Conservation (phyloP, 495 filamentous ascomycete species). For the Melanomma pulvis-pyrius region DNA sequence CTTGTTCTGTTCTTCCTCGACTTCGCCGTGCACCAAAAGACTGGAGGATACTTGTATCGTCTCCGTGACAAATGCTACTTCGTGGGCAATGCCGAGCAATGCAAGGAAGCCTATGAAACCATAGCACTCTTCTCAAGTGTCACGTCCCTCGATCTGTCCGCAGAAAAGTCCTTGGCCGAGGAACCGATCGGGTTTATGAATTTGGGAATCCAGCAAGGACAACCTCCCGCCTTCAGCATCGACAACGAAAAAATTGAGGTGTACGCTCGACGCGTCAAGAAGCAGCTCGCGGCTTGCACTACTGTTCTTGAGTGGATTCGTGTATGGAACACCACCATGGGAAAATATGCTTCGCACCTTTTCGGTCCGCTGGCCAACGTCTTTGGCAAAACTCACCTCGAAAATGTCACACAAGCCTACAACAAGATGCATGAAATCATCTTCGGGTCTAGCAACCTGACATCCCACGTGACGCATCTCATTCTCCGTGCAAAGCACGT, state of each 20-base stretch:
- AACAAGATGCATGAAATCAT: constrained; percentile 23
- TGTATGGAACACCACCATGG: constrained; percentile 26
- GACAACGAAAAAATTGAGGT: constrained; percentile 18
- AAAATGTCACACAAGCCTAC: constrained; percentile 11
- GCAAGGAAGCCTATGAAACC: neutral
- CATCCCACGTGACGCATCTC: constrained; percentile 12
- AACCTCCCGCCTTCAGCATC: constrained; percentile 15
- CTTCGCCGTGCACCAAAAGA: constrained; percentile 21
- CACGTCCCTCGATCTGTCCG: constrained; percentile 6
- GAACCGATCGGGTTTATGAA: constrained; percentile 18
- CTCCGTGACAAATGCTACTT: constrained; percentile 28
- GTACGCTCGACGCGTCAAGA: constrained; percentile 18
- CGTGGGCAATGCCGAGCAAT: constrained; percentile 16
- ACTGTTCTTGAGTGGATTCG: constrained; percentile 30
- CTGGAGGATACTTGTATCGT: constrained; percentile 22
- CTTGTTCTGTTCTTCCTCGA: constrained; percentile 33
- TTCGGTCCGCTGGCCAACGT: constrained; percentile 31
- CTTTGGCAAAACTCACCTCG: constrained; percentile 31
- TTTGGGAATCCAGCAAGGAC: neutral
- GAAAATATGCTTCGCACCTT: constrained; percentile 10
- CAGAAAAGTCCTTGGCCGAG: neutral
- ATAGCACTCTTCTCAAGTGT: neutral
- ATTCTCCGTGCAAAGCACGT: neutral
- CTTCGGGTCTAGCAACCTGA: constrained; percentile 20
- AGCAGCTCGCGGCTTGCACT: constrained; percentile 20